Base-by-base conservation (phyloP, 1,284 basidiomycete species). In the Chondrostereum purpureum region DNA sequence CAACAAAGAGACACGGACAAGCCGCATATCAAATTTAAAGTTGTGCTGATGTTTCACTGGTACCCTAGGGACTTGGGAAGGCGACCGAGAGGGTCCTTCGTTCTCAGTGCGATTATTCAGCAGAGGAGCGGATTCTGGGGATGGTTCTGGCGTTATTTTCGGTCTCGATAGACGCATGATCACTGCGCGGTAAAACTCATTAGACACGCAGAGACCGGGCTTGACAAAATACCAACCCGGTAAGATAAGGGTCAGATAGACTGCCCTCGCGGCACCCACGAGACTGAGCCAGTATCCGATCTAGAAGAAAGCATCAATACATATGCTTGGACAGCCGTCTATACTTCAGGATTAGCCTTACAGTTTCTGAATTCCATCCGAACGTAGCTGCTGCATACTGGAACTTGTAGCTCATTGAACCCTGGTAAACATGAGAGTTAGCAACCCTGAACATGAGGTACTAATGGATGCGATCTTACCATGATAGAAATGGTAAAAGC, bases 211-310 rank as follows among this genome's bases (percentile, higher is more conserved):
- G n/a, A n/a, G n/a, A n/a, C n/a, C n/a, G n/a, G n/a, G n/a, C n/a
- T n/a, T n/a, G 13, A 20, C n/a, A 24, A 33, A 37, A 36, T n/a
- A 60, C 72, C 46, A 58, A 87, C 85, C 17, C n/a, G 91, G 91
- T 5, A 92, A 63, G 19, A 88, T 50, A 3, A 80, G 47, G 1
- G 82, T 69, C 47, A 92, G 66, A 48, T 78, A 75, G 1, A 78
- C 14, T 1, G 84, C 82, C 4, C 88, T 72, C 2, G 70, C 62
- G 14, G 70, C 66, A n/a, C 81, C 79, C 12, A 81, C 57, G 4
- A 78, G 51, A 44, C 79, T 86, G 42, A 92, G 62, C 67, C 76
- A 91, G 52, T 91, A 91, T 5, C 88, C 89, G 11, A 88, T 62
- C 84, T 92, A 51, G 12, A 43, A 41, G 27, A 14, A 24, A 19